Conservation (phyloP, 441 rosid species). For the Biscutella laevigata region DNA sequence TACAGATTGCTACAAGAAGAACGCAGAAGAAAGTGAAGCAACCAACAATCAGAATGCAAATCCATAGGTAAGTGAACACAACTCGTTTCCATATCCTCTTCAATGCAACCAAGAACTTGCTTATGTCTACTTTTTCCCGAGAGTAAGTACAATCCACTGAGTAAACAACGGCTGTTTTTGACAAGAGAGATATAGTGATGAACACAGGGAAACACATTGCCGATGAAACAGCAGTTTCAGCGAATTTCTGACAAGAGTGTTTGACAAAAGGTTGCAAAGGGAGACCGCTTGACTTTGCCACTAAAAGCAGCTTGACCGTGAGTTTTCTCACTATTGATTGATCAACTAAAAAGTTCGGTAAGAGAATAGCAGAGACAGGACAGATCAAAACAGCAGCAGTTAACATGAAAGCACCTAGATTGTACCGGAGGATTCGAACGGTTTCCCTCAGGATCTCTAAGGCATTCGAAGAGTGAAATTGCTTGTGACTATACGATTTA, state of each 20-base stretch:
- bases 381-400: conserved; percentile 58
- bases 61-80: conserved; percentile 58
- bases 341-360: conserved; percentile 62
- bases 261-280: conserved; percentile 56
- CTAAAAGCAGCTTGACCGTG: conserved; percentile 49
- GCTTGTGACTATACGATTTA: conserved; percentile 30
- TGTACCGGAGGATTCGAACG: conserved; percentile 68
- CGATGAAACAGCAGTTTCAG: conserved; percentile 60
- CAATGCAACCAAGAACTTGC: conserved; percentile 38
- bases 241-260: conserved; percentile 56
- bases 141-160: conserved; percentile 70
- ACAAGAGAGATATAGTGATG: conserved; percentile 47
- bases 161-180: conserved; percentile 59
- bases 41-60: conserved; percentile 47
- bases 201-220: conserved; percentile 71
- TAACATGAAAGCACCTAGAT: conserved; percentile 52
- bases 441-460: conserved; percentile 79
- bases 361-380: conserved; percentile 61
- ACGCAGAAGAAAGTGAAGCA: conserved; percentile 59
- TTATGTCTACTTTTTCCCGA: conserved; percentile 36
- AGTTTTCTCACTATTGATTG: conserved; percentile 49
- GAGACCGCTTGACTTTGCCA: conserved; percentile 69
- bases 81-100: conserved; percentile 61
- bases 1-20: conserved; percentile 47
- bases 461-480: conserved; percentile 56